These are phyloP conservation scores for Rhododendron griersonianum DNA, from an alignment of 148 eudicot genomes.

Conservation along the genomic window DNA sequence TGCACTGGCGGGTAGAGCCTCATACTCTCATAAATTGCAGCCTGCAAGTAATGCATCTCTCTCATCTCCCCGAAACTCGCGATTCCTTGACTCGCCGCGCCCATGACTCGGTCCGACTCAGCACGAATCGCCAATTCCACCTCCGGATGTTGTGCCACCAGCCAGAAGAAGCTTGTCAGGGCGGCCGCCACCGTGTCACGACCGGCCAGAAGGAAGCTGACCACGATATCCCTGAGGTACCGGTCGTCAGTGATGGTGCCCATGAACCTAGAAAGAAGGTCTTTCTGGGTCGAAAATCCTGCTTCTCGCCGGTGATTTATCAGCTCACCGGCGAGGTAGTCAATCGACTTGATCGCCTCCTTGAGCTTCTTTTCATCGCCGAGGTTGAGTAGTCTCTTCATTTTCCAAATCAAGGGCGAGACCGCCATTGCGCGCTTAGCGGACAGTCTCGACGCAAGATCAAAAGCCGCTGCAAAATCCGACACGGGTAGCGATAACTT, in stretches of 20 bases:
- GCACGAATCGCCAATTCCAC: slow-evolving; percentile 30
- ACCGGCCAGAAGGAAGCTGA: slow-evolving; percentile 58
- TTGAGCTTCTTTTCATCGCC: slow-evolving; percentile 44
- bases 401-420: slow-evolving; percentile 39
- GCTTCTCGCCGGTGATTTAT: slow-evolving; percentile 27
- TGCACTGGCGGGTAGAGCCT: slow-evolving; percentile 25
- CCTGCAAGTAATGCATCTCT: slow-evolving; percentile 20
- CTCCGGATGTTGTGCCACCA: slow-evolving; percentile 40
- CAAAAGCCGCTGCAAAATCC: slow-evolving; percentile 45
- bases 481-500: slow-evolving; percentile 14
- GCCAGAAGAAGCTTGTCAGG: slow-evolving; percentile 45
- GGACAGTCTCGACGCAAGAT: slow-evolving; percentile 38
- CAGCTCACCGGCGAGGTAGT: slow-evolving; percentile 31
- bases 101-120: slow-evolving; percentile 35
- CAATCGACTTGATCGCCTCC: slow-evolving; percentile 32
- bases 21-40: slow-evolving; percentile 19
- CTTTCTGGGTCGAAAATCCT: slow-evolving; percentile 18
- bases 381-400: slow-evolving; percentile 31
- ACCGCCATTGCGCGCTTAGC: slow-evolving; percentile 37
- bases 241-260: slow-evolving; percentile 30
- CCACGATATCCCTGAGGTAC: slow-evolving; percentile 51
- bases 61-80: slow-evolving; percentile 14
- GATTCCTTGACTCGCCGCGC: not conserved
- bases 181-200: slow-evolving; percentile 63
- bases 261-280: slow-evolving; percentile 58